These are phyloP conservation scores for Picochlorum sp. DNA, from an alignment of 139 green algal species.

Conservation along the genomic window DNA sequence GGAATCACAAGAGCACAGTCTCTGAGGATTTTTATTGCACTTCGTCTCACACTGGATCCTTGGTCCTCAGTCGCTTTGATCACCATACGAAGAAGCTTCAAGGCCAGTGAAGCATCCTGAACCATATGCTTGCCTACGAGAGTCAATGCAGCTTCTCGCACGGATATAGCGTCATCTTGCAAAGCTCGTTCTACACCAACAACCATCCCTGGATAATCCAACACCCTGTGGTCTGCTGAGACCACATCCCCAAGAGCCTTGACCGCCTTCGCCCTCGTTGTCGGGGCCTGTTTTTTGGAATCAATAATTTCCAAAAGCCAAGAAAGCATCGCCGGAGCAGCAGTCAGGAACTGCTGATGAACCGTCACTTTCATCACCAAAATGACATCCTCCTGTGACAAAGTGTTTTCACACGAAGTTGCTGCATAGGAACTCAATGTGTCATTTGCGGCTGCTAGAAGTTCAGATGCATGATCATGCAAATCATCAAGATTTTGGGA, in stretches of 20 bases:
- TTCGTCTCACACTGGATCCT: conserved; percentile 71
- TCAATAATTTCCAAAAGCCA: conserved; percentile 51
- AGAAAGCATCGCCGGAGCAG: conserved; percentile 25
- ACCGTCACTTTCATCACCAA: conserved; percentile 25
- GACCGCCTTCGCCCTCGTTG: conserved; percentile 47
- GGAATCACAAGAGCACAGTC: conserved; percentile 56
- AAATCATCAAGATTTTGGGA: too few relatives aligned
- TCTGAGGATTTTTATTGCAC: conserved; percentile 70
- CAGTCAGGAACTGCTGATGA: conserved; percentile 16
- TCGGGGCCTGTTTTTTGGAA: conserved; percentile 10
- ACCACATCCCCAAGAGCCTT: conserved; percentile 55
- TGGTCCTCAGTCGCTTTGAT: conserved; percentile 43
- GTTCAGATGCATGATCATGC: too few relatives aligned
- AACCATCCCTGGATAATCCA: conserved; percentile 42
- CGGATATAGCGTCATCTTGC: conserved; percentile 68
- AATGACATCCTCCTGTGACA: conserved; percentile 15
- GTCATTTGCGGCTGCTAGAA: too few relatives aligned
- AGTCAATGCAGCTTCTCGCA: conserved; percentile 76
- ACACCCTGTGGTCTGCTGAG: conserved; percentile 48
- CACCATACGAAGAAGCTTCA: conserved; percentile 64
- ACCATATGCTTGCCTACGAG: conserved; percentile 67
- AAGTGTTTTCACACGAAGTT: not conserved
- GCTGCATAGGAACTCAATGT: too few relatives aligned
- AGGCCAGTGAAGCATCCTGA: conserved; percentile 41
- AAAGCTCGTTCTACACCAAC: conserved; percentile 41